Conservation (phyloP, 192 early-diverging fungal species). For the Backusella parvicylindrica region DNA sequence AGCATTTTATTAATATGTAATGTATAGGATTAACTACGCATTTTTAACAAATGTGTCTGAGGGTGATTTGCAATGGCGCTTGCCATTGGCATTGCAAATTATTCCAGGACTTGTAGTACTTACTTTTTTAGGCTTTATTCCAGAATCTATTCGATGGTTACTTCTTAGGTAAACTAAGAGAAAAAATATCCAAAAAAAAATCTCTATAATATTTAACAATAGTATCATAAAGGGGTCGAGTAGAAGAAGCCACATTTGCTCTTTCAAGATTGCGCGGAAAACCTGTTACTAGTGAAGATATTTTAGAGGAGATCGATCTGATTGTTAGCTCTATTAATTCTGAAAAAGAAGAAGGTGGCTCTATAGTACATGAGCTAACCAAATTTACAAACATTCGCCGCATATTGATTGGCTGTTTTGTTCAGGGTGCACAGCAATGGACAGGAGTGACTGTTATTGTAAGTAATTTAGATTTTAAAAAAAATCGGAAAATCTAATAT, state of each 20-base stretch:
- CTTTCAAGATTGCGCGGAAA: not conserved
- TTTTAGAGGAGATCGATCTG: not conserved
- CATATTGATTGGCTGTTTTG: not conserved
- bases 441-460: not conserved
- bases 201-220: not conserved
- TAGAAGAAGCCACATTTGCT: not conserved
- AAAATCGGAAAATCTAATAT: not conserved
- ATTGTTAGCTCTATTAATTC: not conserved
- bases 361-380: not conserved
- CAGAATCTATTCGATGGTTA: constrained; percentile 3
- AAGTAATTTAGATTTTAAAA: not conserved
- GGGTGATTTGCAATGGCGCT: constrained; percentile 9
- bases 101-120: constrained; percentile 12
- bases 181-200: not conserved
- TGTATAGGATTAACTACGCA: not conserved
- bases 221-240: not conserved
- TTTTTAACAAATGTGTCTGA: not conserved
- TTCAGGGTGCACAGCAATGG: constrained; percentile 5
- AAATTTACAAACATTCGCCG: not conserved
- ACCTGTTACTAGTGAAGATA: not conserved
- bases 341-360: not conserved
- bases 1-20: not conserved
- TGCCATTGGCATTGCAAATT: constrained; percentile 8
- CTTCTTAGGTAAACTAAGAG: not conserved
- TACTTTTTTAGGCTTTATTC: not conserved